Evolutionary conservation across 768 basidiomycete species (phyloP).

Genomic region (Lactarius sanguifluus): DNA sequence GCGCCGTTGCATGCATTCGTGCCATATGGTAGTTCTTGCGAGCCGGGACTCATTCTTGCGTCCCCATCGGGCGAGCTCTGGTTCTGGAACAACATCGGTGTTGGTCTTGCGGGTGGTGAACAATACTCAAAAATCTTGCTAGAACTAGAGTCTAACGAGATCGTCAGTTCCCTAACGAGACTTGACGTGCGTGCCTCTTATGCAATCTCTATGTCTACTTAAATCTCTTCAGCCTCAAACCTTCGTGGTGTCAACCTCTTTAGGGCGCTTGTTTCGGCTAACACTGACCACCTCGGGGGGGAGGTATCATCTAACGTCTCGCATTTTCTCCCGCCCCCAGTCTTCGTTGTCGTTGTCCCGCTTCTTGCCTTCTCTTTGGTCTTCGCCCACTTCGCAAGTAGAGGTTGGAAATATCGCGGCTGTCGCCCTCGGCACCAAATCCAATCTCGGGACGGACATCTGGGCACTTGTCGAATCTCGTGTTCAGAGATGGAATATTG

Average conservation of each 20-base stretch:
- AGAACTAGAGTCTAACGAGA: constrained; percentile 53
- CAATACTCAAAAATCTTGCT: constrained; percentile 54
- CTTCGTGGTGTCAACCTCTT: constrained; percentile 67
- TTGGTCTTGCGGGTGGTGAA: constrained; percentile 78
- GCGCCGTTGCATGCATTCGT: constrained; percentile 54
- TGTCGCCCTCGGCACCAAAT: constrained; percentile 50
- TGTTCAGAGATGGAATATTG: constrained; percentile 70
- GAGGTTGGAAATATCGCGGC: constrained; percentile 65
- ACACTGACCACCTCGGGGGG: constrained; percentile 66
- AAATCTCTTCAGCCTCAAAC: constrained; percentile 50
- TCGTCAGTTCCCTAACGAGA: constrained; percentile 64
- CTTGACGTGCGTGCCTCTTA: constrained; percentile 50
- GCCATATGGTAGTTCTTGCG: constrained; percentile 63
- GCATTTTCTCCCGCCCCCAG: constrained; percentile 58
- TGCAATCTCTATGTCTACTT: constrained; percentile 19
- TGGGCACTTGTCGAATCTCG: constrained; percentile 70
- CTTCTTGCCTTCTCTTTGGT: constrained; percentile 45
- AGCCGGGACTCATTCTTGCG: constrained; percentile 84
- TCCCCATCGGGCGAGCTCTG: constrained; percentile 69
- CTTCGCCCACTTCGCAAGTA: constrained; percentile 43
- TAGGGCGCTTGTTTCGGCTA: constrained; percentile 64
- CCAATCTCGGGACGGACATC: constrained; percentile 51
- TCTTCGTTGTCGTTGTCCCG: constrained; percentile 46
- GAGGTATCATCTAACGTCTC: constrained; percentile 58
- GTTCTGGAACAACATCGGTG: constrained; percentile 87